phyloP scores from a whole-genome alignment of 768 basidiomycete genomes.

The Serpula lacrymans region DNA sequence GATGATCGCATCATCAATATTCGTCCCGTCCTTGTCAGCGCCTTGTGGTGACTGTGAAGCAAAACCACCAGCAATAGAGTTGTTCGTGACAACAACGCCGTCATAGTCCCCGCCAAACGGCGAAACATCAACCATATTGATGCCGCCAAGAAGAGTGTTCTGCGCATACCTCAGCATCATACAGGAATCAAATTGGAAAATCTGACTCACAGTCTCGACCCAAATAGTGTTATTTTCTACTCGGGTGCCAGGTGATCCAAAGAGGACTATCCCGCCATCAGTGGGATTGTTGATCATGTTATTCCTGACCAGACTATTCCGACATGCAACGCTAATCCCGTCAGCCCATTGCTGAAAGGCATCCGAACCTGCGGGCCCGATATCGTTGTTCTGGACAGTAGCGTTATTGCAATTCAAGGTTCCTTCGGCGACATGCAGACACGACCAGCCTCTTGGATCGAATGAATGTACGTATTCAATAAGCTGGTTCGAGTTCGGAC shows the following conservation, averaged over 20 bases:
- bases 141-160: slow-evolving; percentile 71
- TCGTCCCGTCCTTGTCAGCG: slow-evolving; percentile 48
- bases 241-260: slow-evolving; percentile 69
- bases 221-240: slow-evolving; percentile 78
- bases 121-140: slow-evolving; percentile 72
- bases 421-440: slow-evolving; percentile 76
- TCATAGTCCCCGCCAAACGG: slow-evolving; percentile 68
- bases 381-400: slow-evolving; percentile 76
- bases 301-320: slow-evolving; percentile 55
- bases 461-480: slow-evolving; percentile 75
- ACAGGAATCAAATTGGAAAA: background rate
- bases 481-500: slow-evolving; percentile 64
- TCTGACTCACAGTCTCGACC: slow-evolving; percentile 54
- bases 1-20: slow-evolving; percentile 58
- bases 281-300: slow-evolving; percentile 73
- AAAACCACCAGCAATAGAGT: slow-evolving; percentile 67
- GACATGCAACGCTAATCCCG: slow-evolving; percentile 73
- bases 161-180: slow-evolving; percentile 19
- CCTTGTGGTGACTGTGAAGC: slow-evolving; percentile 43
- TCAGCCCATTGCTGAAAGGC: slow-evolving; percentile 75
- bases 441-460: slow-evolving; percentile 81
- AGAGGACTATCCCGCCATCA: slow-evolving; percentile 77
- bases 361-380: slow-evolving; percentile 73
- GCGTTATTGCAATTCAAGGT: slow-evolving; percentile 57
- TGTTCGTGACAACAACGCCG: slow-evolving; percentile 62